Evolutionary conservation across 208 protist genomes (phyloP).

Genomic region (Trypanosoma melophagium): DNA sequence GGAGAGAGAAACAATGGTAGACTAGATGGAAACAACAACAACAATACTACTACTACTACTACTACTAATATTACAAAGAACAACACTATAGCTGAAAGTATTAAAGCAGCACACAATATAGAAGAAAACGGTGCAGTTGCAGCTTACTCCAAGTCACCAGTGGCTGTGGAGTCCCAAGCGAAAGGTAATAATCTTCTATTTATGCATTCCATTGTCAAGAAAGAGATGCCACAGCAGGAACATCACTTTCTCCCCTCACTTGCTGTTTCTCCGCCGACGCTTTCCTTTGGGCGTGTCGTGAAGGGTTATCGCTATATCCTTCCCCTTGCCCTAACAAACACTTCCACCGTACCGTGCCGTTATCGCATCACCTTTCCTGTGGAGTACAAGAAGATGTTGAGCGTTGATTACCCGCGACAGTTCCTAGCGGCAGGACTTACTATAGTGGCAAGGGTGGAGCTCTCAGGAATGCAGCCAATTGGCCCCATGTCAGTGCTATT

Average conservation of each 20-base stretch:
- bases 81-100: not conserved
- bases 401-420: constrained; percentile 57
- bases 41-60: not conserved
- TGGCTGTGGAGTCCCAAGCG: not conserved
- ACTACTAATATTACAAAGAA: not conserved
- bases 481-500: constrained; percentile 29
- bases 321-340: constrained; percentile 60
- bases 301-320: constrained; percentile 47
- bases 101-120: not conserved
- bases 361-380: constrained; percentile 52
- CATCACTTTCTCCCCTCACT: constrained; percentile 17
- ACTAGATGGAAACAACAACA: constrained; percentile 1
- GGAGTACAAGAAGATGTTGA: constrained; percentile 32
- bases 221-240: constrained; percentile 25
- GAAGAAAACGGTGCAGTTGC: not conserved
- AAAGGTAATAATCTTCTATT: constrained; percentile 4
- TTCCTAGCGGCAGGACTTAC: constrained; percentile 81
- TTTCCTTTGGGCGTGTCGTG: constrained; percentile 59
- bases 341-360: constrained; percentile 77
- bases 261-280: constrained; percentile 15
- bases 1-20: not conserved
- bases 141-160: not conserved
- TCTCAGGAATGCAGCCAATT: constrained; percentile 55
- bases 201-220: constrained; percentile 18
- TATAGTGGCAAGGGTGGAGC: constrained; percentile 40